Percentiles rank a stretch among this genome's conserved stretches.
Evolutionary conservation across 164 flowering plant species (phyloP).

Genomic region (Chimonanthus salicifolius): DNA sequence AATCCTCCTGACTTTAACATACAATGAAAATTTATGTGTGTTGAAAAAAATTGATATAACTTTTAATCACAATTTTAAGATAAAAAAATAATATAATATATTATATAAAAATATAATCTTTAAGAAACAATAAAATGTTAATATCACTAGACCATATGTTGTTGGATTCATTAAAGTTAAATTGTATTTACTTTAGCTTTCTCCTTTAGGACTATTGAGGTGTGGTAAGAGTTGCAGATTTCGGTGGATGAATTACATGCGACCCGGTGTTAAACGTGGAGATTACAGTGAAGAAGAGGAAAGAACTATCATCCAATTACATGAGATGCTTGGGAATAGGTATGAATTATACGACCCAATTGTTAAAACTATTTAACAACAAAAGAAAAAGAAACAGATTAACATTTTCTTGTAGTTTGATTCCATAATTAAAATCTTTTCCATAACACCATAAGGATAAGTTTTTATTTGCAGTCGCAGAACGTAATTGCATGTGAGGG

Average conservation of each 20-base stretch:
- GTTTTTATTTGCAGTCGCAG: not conserved
- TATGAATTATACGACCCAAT: conserved; percentile 2
- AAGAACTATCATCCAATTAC: conserved; percentile 43
- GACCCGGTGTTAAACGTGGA: conserved; percentile 59
- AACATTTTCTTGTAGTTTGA: no score
- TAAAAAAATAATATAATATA: no score
- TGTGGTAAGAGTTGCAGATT: conserved; percentile 70
- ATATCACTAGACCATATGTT: no score
- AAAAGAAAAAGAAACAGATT: not conserved
- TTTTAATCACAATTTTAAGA: no score
- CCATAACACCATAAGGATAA: not conserved
- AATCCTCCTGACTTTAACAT: no score
- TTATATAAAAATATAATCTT: no score
- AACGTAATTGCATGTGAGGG: no score
- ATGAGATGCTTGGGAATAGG: conserved; percentile 52
- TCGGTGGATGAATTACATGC: conserved; percentile 55
- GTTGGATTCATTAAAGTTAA: no score
- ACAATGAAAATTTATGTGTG: no score
- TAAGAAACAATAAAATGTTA: no score
- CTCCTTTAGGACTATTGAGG: conserved; percentile 38
- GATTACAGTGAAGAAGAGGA: conserved; percentile 55
- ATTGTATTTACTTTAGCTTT: not conserved
- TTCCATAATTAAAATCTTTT: no score
- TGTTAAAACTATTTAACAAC: not conserved
- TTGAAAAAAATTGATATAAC: no score